Conservation (phyloP, 345 rosid genomes). For the Noccaea bulbosa region DNA sequence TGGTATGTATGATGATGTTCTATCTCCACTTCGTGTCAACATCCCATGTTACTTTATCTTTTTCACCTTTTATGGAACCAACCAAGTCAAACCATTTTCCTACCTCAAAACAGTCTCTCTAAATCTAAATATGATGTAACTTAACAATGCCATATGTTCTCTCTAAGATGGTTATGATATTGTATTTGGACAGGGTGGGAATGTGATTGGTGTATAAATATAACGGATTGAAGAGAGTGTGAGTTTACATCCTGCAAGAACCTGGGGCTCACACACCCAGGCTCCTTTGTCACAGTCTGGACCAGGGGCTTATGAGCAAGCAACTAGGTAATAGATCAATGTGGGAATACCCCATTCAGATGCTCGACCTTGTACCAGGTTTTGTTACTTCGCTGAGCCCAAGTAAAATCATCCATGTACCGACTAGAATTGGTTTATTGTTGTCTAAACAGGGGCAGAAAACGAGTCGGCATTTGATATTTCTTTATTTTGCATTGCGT, state of each 20-base stretch:
- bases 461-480: constrained; percentile 85
- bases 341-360: constrained; percentile 96
- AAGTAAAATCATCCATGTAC: too few relatives aligned
- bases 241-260: constrained; percentile 7
- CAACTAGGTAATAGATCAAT: constrained; percentile 79
- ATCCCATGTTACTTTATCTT: constrained; percentile 32
- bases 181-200: background rate
- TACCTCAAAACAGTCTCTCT: too few relatives aligned
- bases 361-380: constrained; percentile 98
- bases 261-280: constrained; percentile 32
- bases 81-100: background rate
- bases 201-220: background rate
- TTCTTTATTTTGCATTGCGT: constrained; percentile 73
- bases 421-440: too few relatives aligned
- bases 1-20: constrained; percentile 18
- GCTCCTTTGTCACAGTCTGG: constrained; percentile 79
- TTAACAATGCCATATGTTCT: background rate
- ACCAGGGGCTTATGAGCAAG: constrained; percentile 80
- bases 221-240: background rate
- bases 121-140: too few relatives aligned
- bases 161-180: background rate
- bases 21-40: constrained; percentile 20
- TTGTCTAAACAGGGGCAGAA: constrained; percentile 40
- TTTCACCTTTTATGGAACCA: background rate
- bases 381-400: background rate